Base-by-base conservation (phyloP, 1,139 yeast genomes). In the Suhomyces choctaworum region DNA sequence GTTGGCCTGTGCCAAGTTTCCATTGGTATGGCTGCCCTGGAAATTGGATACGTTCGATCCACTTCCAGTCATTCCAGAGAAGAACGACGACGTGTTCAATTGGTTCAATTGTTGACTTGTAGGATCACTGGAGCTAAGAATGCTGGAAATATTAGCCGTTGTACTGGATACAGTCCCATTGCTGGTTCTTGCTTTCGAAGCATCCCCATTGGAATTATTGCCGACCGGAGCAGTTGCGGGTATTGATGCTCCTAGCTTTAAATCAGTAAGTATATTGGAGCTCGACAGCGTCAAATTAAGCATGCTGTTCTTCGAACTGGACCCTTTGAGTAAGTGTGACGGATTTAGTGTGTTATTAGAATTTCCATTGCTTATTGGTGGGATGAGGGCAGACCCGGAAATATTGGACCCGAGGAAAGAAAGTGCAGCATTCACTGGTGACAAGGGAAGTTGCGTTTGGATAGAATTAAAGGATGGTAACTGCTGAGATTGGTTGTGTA, bases 381-480 rank as follows among this genome's bases (percentile, higher is more conserved):
- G 46, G 4, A 38, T 36, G 16, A 39, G 27, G 13, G 41, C 24
- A 5, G 34, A 21, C 5, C 42, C 32, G 2, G 34, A 10, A 10
- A 30, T 14, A 14, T 25, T 29, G 7, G 35, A 21, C 2, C 34
- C 34, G 14, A 31, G 27, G 9, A 30, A 19, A 6, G 27, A 16
- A 12, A 26, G 14, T 10, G 36, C 17, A 15, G 31, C 25, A 16
- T 32, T 35, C 1, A 36, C 37, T 3, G 46, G 46, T 7, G 44
- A 40, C 5, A 41, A 22, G 8, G 69, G 65, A 7, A 64, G 45
- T 30, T 53, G 63, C 46, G 60, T 62, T 37, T 64, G 71, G 24
- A 65, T 62, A 6, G 64, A 47, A 39, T 64, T 64, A 45, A 66
- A 62, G 2, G 70, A 60, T 2, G 72, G 72, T 13, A 66, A 46